phyloP scores from a whole-genome alignment of 2,329 filamentous ascomycete species.

The Xylaria sp. region DNA sequence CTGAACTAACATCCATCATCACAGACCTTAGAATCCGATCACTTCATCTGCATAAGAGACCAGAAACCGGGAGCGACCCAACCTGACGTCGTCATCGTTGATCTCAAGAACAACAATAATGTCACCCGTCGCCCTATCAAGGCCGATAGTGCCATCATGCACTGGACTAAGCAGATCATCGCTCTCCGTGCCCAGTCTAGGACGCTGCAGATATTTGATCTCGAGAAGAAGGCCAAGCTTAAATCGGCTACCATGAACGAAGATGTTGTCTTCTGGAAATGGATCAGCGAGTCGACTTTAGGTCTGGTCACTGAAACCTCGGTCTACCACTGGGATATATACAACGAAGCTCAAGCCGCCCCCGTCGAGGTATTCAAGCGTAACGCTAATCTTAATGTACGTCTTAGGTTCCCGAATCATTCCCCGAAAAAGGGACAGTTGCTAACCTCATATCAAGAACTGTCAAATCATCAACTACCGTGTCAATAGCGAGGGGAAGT shows the following conservation, averaged over 20 bases:
- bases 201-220: slow-evolving; percentile 97
- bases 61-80: slow-evolving; percentile 86
- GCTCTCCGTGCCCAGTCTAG: slow-evolving; percentile 93
- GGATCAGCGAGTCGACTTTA: slow-evolving; percentile 89
- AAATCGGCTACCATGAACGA: slow-evolving; percentile 97
- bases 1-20: slow-evolving; percentile 41
- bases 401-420: slow-evolving; percentile 51
- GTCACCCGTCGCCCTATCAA: slow-evolving; percentile 95
- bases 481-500: slow-evolving; percentile 93
- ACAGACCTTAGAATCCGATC: slow-evolving; percentile 97
- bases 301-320: slow-evolving; percentile 91
- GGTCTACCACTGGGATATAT: slow-evolving; percentile 98
- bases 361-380: slow-evolving; percentile 95
- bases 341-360: slow-evolving; percentile 80
- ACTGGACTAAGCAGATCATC: slow-evolving; percentile 96
- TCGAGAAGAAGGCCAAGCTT: slow-evolving; percentile 91
- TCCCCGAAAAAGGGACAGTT: slow-evolving; percentile 37
- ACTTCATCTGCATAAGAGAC: slow-evolving; percentile 95
- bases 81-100: slow-evolving; percentile 95
- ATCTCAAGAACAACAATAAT: slow-evolving; percentile 98
- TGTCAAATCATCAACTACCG: slow-evolving; percentile 99
- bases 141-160: slow-evolving; percentile 99
- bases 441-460: slow-evolving; percentile 68
- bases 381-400: slow-evolving; percentile 86
- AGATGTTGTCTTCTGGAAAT: slow-evolving; percentile 99